Evolutionary conservation across 2,329 filamentous ascomycete species (phyloP).

Genomic region (Ceratocystis variospora): DNA sequence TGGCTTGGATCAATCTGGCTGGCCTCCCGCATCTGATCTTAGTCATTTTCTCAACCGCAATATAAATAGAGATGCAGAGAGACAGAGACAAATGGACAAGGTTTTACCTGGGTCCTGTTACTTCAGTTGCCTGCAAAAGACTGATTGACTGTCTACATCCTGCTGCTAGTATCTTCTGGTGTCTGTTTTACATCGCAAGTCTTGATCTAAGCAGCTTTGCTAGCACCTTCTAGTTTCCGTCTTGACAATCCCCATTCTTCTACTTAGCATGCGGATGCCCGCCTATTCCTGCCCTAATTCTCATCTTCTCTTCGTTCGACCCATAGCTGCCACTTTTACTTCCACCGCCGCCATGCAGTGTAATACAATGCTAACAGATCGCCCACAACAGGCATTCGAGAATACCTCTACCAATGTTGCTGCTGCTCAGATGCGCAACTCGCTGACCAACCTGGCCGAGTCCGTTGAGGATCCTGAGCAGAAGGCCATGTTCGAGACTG

Average conservation of each 20-base stretch:
- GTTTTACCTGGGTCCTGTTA: no score
- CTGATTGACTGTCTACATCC: background rate
- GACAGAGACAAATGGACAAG: no score
- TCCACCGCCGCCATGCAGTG: background rate
- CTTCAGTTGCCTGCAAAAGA: no score
- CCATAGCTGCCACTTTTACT: background rate
- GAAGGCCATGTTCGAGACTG: constrained; percentile 94
- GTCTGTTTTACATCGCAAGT: background rate
- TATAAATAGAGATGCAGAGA: no score
- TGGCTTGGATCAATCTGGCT: no score
- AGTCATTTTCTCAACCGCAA: no score
- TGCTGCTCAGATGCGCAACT: constrained; percentile 97
- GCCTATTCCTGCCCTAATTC: background rate
- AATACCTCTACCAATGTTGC: constrained; percentile 98
- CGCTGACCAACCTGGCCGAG: constrained; percentile 82
- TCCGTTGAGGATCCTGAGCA: constrained; percentile 67
- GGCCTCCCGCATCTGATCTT: no score
- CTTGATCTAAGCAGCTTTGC: background rate
- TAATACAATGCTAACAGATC: background rate
- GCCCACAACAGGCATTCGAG: constrained; percentile 66
- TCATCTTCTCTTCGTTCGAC: background rate
- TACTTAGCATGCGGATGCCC: background rate
- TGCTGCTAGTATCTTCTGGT: background rate
- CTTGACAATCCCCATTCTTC: background rate
- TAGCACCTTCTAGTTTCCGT: background rate